Evolutionary conservation across 2,329 filamentous ascomycete species (phyloP), one percentile per base, ranked within the genome.

Genomic region (Monosporascus sp.): DNA sequence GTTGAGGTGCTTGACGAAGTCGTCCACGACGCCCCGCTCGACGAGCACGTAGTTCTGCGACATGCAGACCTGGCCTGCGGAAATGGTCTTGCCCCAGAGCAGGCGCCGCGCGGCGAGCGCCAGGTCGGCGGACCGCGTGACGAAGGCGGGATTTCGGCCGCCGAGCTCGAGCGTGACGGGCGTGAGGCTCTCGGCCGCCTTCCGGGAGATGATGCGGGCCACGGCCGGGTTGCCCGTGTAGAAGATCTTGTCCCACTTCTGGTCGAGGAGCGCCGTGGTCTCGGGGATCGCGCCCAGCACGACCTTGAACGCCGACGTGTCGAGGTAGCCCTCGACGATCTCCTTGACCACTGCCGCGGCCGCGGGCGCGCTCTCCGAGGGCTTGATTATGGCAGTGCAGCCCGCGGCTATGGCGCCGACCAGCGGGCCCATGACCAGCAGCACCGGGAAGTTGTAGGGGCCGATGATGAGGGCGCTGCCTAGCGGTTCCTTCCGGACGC

Each of bases 201-300:
- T 96, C 70, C 92, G 86, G 47, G 90, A 83, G 50, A 97, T 85
- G 64, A 97, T 92, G 66, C 87, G 90, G 65, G 89, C 94, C 18
- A 97, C 90, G 27, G 68, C 75, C 50, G 81, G 80, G 63, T 84
- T 86, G 51, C 94, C 94, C 1, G 94, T 99, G 75, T 96, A 99
- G 77, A 94, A 92, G 65, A 99, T 95, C 81, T 97, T 97, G 75
- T 95, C 92, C 87, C 92, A 99, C 70, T 93, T 93, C 75, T 91
- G 83, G 53, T 93, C 84, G 37, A 99, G 80, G 45, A 97, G 75
- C 14, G 84, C 85, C 46, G 88, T 90, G 4, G 88, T 91, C 76
- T 96, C 90, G 4, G 86, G 79, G 20, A 96, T 73, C 27, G 77
- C 85, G 55, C 94, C 94, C 68, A 97, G 94, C 60, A 97, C 77